A percentile compares a stretch with the other conserved stretches of the same genome.
Conservation (phyloP, 2,329 filamentous ascomycete genomes). For the Xylaria digitata region DNA sequence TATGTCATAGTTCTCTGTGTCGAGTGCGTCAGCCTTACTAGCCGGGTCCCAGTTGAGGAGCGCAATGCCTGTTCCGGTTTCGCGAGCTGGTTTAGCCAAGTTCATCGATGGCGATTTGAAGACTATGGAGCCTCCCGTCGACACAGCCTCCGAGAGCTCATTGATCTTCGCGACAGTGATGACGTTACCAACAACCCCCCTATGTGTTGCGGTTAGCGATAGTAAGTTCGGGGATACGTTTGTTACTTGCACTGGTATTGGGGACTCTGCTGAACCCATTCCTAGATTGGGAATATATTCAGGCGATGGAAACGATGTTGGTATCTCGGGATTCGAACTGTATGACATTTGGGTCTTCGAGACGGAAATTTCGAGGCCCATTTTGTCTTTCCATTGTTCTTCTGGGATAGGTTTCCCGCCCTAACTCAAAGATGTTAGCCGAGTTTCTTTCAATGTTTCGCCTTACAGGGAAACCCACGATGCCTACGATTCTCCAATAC, state of each 20-base stretch:
- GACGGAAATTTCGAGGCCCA: slow-evolving; percentile 31
- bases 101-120: slow-evolving; percentile 35
- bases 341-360: slow-evolving; percentile 37
- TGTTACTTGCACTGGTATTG: slow-evolving; percentile 9
- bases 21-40: slow-evolving; percentile 24
- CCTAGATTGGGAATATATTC: slow-evolving; percentile 32
- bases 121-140: slow-evolving; percentile 32
- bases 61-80: slow-evolving; percentile 33
- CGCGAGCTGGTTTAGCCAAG: slow-evolving; percentile 17
- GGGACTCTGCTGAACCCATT: slow-evolving; percentile 10
- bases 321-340: slow-evolving; percentile 18
- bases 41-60: slow-evolving; percentile 30
- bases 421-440: slow-evolving; percentile 25
- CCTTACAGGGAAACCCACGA: slow-evolving; percentile 21
- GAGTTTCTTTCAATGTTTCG: background rate
- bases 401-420: slow-evolving; percentile 22
- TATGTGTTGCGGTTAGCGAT: slow-evolving; percentile 3
- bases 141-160: slow-evolving; percentile 28
- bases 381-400: slow-evolving; percentile 31
- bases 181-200: slow-evolving; percentile 30
- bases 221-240: background rate
- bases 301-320: slow-evolving; percentile 22
- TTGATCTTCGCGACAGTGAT: slow-evolving; percentile 34
- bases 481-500: slow-evolving; percentile 36
- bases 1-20: slow-evolving; percentile 38